Base-by-base conservation (phyloP, 495 filamentous ascomycete species). In the Penicillium maclennaniae region DNA sequence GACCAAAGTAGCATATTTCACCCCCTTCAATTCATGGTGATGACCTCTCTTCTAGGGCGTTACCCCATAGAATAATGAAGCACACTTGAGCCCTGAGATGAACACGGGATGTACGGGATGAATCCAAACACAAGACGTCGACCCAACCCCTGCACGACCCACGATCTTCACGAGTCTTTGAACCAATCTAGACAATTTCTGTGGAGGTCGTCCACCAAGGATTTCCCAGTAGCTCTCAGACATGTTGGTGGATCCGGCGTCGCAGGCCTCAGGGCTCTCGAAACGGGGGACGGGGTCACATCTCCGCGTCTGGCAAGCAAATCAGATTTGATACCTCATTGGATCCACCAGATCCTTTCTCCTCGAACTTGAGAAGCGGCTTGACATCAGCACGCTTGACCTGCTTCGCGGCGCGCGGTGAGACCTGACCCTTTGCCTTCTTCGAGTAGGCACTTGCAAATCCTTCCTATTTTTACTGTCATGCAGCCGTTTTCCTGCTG, bases 121-220 rank as follows among this genome's bases (percentile, higher is more conserved):
- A 31, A 47, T 47, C 38, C 15, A 45, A 27, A 47, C 25, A 44
- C 25, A 51, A 59, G 56, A 54, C 56, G 45, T 58, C 45, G 9
- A 51, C 25, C 1, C 45, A 39, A 45, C 43, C 43, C 49, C 34
- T 52, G 49, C 42, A 23, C n/a, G 34, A 39, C 10, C 37, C 37
- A 39, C 14, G 37, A 6, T 12, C 27, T 44, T 19, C 40, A 19
- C 28, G 37, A 7, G 27, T 20, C 19, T 20, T 1, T n/a, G 34
- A 17, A 39, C 16, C 37, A 39, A 39, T 39, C 16, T 15, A 39
- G 10, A 4, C 37, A 1, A 5, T 31, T 31, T 31, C 10, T 31
- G 27, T 31, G 27, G 27, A 31, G 27, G 27, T 31, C 10, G 4
- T 31, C 10, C 2, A 31, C 4, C 7, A 7, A 31, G 10, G 27